Evolutionary conservation across 257 asterid species (phyloP).

Genomic region (Plantago ovata): DNA sequence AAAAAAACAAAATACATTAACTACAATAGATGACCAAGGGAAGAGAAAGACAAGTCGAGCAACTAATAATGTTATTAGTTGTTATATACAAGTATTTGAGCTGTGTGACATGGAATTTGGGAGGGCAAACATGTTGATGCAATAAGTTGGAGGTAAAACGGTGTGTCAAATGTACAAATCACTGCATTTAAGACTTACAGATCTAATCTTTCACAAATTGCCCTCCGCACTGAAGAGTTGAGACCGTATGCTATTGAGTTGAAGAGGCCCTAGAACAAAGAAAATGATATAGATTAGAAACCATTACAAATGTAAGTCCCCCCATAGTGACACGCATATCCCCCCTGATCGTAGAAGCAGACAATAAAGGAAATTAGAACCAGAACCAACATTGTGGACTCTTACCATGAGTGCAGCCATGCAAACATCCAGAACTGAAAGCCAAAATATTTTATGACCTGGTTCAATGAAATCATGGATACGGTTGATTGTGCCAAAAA

Average conservation of each 20-base stretch:
- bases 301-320: too few relatives aligned
- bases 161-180: neutral
- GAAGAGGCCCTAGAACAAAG: constrained; percentile 73
- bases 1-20: neutral
- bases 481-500: constrained; percentile 93
- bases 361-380: neutral
- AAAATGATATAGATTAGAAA: constrained; percentile 6
- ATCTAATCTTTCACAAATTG: constrained; percentile 80
- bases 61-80: too few relatives aligned
- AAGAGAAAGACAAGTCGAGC: too few relatives aligned
- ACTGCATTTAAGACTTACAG: constrained; percentile 51
- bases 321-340: too few relatives aligned
- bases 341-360: constrained; percentile 6
- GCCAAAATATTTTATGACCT: constrained; percentile 90
- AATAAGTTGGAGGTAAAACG: neutral
- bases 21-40: too few relatives aligned
- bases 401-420: constrained; percentile 97
- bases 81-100: neutral
- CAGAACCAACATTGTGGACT: neutral
- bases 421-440: constrained; percentile 92
- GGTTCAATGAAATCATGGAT: constrained; percentile 93
- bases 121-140: neutral
- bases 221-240: constrained; percentile 88
- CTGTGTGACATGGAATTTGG: neutral
- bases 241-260: constrained; percentile 96